phyloP scores from a whole-genome alignment of 495 filamentous ascomycete species.

The Xylaria flabelliformis region DNA sequence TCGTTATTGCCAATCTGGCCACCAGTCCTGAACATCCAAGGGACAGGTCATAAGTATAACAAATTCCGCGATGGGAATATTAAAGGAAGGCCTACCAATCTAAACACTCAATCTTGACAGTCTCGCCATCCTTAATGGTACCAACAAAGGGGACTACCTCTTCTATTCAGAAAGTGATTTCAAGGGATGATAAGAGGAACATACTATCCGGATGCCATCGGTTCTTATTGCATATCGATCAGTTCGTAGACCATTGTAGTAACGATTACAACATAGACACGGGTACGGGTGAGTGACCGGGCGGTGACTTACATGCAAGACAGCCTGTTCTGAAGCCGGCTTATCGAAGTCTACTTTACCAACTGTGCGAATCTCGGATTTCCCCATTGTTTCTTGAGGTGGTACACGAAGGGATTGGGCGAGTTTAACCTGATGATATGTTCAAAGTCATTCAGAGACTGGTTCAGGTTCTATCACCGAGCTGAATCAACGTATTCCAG shows the following conservation, averaged over 20 bases:
- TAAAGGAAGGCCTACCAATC: constrained; percentile 63
- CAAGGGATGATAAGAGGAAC: constrained; percentile 28
- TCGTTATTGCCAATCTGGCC: constrained; percentile 92
- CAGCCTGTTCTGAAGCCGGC: constrained; percentile 74
- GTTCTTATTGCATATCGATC: constrained; percentile 60
- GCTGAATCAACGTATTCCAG: background rate
- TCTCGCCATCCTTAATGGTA: constrained; percentile 82
- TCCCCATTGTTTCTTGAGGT: constrained; percentile 52
- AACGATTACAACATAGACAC: background rate
- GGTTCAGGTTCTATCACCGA: background rate
- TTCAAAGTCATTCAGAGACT: background rate
- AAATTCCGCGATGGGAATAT: background rate
- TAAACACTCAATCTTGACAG: constrained; percentile 94
- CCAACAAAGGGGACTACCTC: constrained; percentile 72
- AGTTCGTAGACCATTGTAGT: background rate
- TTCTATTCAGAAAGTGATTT: background rate
- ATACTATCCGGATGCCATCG: constrained; percentile 93
- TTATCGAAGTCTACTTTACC: constrained; percentile 79
- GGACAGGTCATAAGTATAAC: constrained; percentile 34
- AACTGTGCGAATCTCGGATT: constrained; percentile 71
- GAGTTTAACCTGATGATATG: background rate
- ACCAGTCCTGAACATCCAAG: constrained; percentile 59
- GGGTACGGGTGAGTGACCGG: background rate
- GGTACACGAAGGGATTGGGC: background rate
- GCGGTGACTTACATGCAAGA: constrained; percentile 70